Conservation (phyloP, 345 rosid species). For the Dipteronia dyeriana region DNA sequence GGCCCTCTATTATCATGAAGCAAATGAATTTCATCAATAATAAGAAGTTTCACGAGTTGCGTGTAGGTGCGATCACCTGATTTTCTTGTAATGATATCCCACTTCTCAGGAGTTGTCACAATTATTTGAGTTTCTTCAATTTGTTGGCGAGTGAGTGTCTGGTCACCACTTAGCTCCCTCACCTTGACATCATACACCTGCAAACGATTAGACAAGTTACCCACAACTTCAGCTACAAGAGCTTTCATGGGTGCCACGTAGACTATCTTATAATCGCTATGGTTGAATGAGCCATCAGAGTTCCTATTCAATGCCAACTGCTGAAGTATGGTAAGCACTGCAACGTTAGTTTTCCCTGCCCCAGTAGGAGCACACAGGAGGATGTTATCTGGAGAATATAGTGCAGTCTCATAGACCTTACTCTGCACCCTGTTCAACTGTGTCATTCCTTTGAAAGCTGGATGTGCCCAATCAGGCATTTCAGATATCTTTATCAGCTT, state of each 20-base stretch:
- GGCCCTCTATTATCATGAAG: slow-evolving; percentile 99
- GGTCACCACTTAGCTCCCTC: slow-evolving; percentile 94
- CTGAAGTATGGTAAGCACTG: slow-evolving; percentile 94
- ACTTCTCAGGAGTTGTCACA: slow-evolving; percentile 97
- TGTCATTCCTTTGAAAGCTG: slow-evolving; percentile 90
- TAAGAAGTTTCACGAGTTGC: slow-evolving; percentile 84
- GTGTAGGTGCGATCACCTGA: slow-evolving; percentile 99
- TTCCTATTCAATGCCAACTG: slow-evolving; percentile 67
- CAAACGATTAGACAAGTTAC: slow-evolving; percentile 83
- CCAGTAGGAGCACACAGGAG: slow-evolving; percentile 99
- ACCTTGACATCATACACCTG: slow-evolving; percentile 74
- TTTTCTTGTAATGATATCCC: slow-evolving; percentile 96
- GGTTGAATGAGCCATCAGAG: slow-evolving; percentile 71
- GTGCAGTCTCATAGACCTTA: slow-evolving; percentile 84
- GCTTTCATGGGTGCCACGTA: slow-evolving; percentile 99
- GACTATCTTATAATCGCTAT: slow-evolving; percentile 78
- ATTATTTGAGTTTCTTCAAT: slow-evolving; percentile 96
- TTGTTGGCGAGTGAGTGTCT: slow-evolving; percentile 84
- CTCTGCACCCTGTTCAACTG: slow-evolving; percentile 94
- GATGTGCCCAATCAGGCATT: slow-evolving; percentile 95
- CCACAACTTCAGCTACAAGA: slow-evolving; percentile 94
- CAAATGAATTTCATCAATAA: slow-evolving; percentile 94
- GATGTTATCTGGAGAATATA: slow-evolving; percentile 70
- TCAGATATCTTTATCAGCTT: slow-evolving; percentile 74
- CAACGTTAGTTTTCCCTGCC: slow-evolving; percentile 97